Percentiles rank a stretch among this genome's conserved stretches.
phyloP scores from a whole-genome alignment of 1,284 basidiomycete species.

The Veloboletus limbatus region DNA sequence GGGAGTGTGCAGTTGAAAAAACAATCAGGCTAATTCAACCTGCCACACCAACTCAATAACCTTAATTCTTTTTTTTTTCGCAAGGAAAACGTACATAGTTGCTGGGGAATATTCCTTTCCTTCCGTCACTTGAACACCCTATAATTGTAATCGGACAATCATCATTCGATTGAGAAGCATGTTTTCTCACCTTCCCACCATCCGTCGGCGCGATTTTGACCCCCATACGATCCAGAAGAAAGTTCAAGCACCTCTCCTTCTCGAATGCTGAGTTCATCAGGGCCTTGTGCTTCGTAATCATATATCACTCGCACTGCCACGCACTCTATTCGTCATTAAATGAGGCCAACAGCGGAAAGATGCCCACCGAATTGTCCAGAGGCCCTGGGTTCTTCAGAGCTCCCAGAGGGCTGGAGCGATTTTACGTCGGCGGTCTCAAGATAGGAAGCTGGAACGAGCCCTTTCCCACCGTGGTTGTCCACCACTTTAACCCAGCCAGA shows the following conservation, averaged over 20 bases:
- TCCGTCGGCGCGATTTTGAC: slow-evolving; percentile 65
- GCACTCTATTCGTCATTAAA: slow-evolving; percentile 7
- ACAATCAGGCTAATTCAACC: slow-evolving; percentile 29
- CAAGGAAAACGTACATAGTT: slow-evolving; percentile 64
- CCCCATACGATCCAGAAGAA: slow-evolving; percentile 56
- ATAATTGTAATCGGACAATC: slow-evolving; percentile 28
- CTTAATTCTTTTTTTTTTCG: slow-evolving; percentile 9
- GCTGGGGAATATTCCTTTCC: slow-evolving; percentile 78
- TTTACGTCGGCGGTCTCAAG: slow-evolving; percentile 42
- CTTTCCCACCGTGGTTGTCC: slow-evolving; percentile 54
- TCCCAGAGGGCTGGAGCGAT: slow-evolving; percentile 15
- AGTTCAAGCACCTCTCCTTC: slow-evolving; percentile 65
- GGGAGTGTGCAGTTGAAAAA: not conserved
- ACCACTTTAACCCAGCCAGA: slow-evolving; percentile 83
- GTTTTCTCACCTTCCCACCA: slow-evolving; percentile 74
- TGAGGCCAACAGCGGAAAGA: not conserved
- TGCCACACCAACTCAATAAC: slow-evolving; percentile 22
- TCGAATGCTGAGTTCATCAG: slow-evolving; percentile 64
- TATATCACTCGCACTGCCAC: slow-evolving; percentile 67
- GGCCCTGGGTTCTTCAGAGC: slow-evolving; percentile 24
- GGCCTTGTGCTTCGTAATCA: slow-evolving; percentile 61
- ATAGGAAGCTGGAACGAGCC: slow-evolving; percentile 79
- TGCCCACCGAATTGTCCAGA: slow-evolving; percentile 49
- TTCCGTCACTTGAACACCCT: slow-evolving; percentile 61
- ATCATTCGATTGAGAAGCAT: slow-evolving; percentile 13